Conservation (phyloP, 139 green algal species). For the Volvox africanus region DNA sequence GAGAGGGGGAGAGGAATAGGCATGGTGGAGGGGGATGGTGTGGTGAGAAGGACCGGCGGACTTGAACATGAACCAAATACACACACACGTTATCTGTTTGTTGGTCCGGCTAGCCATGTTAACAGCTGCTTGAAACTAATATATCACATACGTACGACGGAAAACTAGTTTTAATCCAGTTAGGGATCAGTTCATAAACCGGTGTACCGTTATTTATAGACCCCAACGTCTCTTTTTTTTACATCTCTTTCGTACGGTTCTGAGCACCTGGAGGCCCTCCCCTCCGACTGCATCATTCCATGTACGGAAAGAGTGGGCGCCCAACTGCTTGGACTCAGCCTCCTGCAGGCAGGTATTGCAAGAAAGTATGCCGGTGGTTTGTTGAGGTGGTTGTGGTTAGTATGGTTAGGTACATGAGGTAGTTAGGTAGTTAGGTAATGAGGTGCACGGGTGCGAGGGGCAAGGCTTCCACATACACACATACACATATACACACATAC, state of each 20-base stretch:
- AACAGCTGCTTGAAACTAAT: no score
- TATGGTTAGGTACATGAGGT: background rate
- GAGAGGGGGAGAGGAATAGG: background rate
- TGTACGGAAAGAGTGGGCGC: conserved; percentile 45
- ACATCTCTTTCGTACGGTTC: no score
- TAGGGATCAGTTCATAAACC: no score
- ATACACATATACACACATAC: background rate
- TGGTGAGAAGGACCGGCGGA: background rate
- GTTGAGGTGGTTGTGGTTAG: background rate
- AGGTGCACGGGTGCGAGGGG: no score
- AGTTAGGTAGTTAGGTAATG: no score
- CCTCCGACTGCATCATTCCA: background rate
- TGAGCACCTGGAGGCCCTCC: background rate
- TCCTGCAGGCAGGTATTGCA: conserved; percentile 18
- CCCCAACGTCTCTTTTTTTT: no score
- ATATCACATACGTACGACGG: no score
- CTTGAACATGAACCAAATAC: no score
- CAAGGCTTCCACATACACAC: background rate
- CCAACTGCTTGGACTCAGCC: conserved; percentile 57
- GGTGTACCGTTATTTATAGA: no score
- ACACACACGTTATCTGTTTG: no score
- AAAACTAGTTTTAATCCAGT: no score
- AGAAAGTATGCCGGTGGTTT: background rate
- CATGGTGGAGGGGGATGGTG: background rate
- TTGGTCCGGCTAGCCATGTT: no score